Evolutionary conservation across 108 stramenopile genomes (phyloP).

Genomic region (Pseudonitzschia pungens): DNA sequence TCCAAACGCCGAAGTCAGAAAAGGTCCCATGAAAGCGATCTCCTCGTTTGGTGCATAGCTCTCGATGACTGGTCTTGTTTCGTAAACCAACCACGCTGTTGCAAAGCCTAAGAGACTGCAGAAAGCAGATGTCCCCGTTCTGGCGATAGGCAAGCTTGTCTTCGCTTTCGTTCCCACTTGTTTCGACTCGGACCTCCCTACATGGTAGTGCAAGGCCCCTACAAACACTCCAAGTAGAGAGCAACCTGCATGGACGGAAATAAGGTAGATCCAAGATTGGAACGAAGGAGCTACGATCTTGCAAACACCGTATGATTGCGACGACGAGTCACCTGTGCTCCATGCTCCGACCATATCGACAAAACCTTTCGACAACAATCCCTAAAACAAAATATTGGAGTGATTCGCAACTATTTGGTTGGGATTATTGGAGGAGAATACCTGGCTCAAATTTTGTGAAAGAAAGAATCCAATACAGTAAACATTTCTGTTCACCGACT

Average conservation of each 20-base stretch:
- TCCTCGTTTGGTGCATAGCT: not conserved
- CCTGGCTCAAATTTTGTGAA: too few species aligned
- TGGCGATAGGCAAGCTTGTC: not conserved
- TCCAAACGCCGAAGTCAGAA: slow-evolving; percentile 33
- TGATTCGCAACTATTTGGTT: too few species aligned
- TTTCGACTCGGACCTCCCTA: not conserved
- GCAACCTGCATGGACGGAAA: slow-evolving; percentile 1
- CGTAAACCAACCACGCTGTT: not conserved
- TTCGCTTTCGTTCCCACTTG: not conserved
- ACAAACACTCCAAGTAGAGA: not conserved
- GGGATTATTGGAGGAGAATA: too few species aligned
- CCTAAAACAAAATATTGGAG: too few species aligned
- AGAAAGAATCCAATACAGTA: too few species aligned
- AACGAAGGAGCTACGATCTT: slow-evolving; percentile 1
- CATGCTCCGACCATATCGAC: not conserved
- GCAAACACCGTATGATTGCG: not conserved
- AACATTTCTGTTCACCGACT: too few species aligned
- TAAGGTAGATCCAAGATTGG: slow-evolving; percentile 7
- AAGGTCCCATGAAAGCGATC: slow-evolving; percentile 25
- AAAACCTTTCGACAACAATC: too few species aligned
- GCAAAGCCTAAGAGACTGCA: not conserved
- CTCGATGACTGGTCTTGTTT: not conserved
- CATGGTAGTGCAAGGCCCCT: not conserved
- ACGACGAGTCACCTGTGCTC: not conserved
- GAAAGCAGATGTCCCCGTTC: not conserved